These are phyloP conservation scores for Theileria annulata DNA, from an alignment of 169 alveolate genomes.

Conservation along the genomic window DNA sequence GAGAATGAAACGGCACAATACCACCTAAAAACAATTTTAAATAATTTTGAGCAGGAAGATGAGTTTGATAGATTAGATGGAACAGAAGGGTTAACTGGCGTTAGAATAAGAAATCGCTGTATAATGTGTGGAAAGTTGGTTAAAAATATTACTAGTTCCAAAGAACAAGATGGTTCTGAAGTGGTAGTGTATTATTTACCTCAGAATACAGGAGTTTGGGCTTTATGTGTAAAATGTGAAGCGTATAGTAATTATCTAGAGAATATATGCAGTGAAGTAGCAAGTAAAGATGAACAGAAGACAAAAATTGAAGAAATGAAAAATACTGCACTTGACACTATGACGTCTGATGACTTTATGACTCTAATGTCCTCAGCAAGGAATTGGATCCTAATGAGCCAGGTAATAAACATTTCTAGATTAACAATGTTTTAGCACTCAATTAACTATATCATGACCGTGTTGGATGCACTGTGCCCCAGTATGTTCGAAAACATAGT, in stretches of 20 bases:
- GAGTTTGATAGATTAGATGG: neutral
- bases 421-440: neutral
- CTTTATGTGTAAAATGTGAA: slow-evolving; percentile 3
- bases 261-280: neutral
- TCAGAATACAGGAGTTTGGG: neutral
- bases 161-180: neutral
- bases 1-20: neutral
- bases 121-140: neutral
- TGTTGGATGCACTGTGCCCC: slow-evolving; percentile 15
- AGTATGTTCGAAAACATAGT: slow-evolving; percentile 1
- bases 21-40: neutral
- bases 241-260: slow-evolving; percentile 11
- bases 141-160: neutral
- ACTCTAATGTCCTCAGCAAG: slow-evolving; percentile 9
- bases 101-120: neutral
- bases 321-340: neutral
- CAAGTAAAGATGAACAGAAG: neutral
- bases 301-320: neutral
- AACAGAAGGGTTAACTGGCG: neutral
- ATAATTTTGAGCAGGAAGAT: neutral
- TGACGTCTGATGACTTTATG: neutral
- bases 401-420: neutral
- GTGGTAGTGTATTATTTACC: neutral
- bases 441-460: slow-evolving; percentile 7
- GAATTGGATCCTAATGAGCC: slow-evolving; percentile 31